Evolutionary conservation across 108 stramenopile species (phyloP), one percentile per base, ranked within the genome.

Genomic region (Aureococcus anophagefferens): DNA sequence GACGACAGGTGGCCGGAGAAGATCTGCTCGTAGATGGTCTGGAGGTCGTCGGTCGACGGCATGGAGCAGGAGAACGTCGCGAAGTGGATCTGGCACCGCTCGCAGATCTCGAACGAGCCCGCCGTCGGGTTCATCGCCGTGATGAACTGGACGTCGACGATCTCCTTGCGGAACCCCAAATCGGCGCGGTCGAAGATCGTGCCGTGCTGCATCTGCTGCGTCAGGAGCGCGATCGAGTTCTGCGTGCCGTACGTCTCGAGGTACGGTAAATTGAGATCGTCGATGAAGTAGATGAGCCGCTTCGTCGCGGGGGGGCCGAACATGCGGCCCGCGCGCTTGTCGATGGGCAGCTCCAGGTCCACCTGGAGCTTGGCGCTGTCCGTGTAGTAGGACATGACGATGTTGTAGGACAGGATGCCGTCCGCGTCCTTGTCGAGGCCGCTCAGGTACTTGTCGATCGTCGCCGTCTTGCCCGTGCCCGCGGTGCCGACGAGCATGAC

Each of bases 261-360:
- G 80, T 88, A 90, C n/a, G 93, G 93, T 68, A 94, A 81, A 76
- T 94, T 94, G 84, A 94, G 79, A 73, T 94, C 93, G 46, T 94
- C 93, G 46, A 94, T 79, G 75, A 92, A 92, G 62, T 86, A 84
- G 35, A 92, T 73, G 66, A 91, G 79, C 64, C 86, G 88, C 65
- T 89, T 91, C 37, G 84, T 87, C 35, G 90, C 84, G 17, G 91
- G 91, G 5, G 91, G 91, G 37, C 93, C 93, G 66, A 88, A 92
- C 34, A 81, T 74, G 63, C 86, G 78, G 16, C 90, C 90, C 11
- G 88, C 87, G 72, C 93, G 81, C 84, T 92, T 92, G 71, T 92
- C 93, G 67, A 94, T 89, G 40, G 89, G 80, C 17, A 89, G 79
- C 68, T 94, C 93, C 25, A 94, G 68, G 36, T 91, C 89, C 35